phyloP scores from a whole-genome alignment of 805 yeast species.

The Saccharomycopsis fibuligera region DNA sequence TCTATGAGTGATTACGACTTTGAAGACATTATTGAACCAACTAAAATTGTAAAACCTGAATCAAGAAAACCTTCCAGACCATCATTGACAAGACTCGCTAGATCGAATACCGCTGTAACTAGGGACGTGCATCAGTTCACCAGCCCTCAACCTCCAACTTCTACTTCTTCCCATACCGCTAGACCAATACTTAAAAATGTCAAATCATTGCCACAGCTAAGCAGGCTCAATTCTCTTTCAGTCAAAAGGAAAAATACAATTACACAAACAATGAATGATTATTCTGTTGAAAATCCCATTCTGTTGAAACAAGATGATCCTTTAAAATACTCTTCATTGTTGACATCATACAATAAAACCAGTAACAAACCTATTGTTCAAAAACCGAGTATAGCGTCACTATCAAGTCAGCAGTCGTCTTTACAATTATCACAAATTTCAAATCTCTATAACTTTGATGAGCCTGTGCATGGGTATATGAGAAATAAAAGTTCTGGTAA shows the following conservation, averaged over 20 bases:
- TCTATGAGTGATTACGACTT: constrained; percentile 17
- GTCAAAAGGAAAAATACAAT: constrained; percentile 4
- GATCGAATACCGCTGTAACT: neutral
- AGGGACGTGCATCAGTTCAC: too few species aligned
- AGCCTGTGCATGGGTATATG: neutral
- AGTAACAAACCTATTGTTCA: neutral
- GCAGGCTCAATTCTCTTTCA: constrained; percentile 13
- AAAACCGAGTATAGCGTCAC: neutral
- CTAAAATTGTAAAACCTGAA: neutral
- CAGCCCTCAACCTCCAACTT: neutral
- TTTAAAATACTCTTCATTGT: too few species aligned
- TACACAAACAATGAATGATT: neutral
- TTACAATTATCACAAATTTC: neutral
- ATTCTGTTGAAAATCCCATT: too few species aligned
- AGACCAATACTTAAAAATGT: constrained; percentile 17
- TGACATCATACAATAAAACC: neutral
- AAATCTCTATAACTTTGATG: too few species aligned
- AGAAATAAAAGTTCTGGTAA: neutral
- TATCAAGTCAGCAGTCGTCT: neutral
- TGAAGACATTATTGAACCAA: constrained; percentile 5
- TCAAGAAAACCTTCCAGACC: neutral
- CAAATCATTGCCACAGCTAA: constrained; percentile 20
- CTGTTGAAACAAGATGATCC: too few species aligned
- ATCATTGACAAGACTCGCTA: neutral
- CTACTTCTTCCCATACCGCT: neutral